Evolutionary conservation across 192 early-diverging fungal genomes (phyloP), one percentile per base, ranked within the genome.

Genomic region (Pecoramyces ruminantium): DNA sequence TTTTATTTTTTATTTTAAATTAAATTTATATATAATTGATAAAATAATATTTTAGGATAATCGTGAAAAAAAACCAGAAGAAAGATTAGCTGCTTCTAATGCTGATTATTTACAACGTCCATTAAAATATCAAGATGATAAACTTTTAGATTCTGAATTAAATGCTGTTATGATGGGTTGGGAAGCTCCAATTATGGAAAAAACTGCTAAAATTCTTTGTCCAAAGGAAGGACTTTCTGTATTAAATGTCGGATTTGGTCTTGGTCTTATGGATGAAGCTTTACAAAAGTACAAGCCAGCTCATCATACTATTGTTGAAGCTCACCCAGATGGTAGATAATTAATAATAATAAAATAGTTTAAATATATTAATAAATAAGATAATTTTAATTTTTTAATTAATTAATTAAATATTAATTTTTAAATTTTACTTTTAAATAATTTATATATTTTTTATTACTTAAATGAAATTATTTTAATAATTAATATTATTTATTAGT

Each of bases 161-260:
- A 95, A 99, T 86, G 96, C 91, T 77, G 96, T 99, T 3, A 97
- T 97, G 96, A 99, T 99, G 97, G 94, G 92, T 77, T 99, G 97
- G 97, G 97, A 99, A 83, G 85, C 88, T 9, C 95, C 95, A 28
- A 83, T 99, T 79, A 99, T 99, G 97, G 88, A 90, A 29, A 89
- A 90, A 15, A 95, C 96, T 82, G 94, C 95, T 25, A 87, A 93
- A 82, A 90, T 93, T 11, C 93, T 97, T 84, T 29, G 28, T 77
- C 77, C 29, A 30, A 79, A 29, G 18, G 28, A 77, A 29, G 88
- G 91, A 30, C 85, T 90, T 11, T 82, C 85, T 40, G 91, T 94
- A 0, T 84, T 93, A 28, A 93, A 93, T 83, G 89, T 95, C 30
- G 94, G 96, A 5, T 98, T 97, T 86, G 96, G 95, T 12, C 89